These are phyloP conservation scores for Schwanniomyces yamadae DNA, from an alignment of 805 yeast genomes.

Conservation along the genomic window DNA sequence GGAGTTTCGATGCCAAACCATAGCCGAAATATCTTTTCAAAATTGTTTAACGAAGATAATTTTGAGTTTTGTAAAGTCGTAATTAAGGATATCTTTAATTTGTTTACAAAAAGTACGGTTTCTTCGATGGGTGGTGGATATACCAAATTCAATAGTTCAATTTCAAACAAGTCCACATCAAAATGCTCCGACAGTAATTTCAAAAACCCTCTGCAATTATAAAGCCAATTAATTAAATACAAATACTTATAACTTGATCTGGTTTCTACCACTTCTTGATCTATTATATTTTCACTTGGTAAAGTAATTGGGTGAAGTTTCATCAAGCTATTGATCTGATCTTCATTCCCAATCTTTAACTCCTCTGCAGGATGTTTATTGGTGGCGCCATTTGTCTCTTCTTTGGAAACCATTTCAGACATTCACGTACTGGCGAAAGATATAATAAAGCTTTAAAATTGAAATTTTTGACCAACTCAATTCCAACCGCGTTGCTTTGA, in stretches of 20 bases:
- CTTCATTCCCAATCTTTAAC: slow-evolving; percentile 14
- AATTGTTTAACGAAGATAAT: slow-evolving; percentile 25
- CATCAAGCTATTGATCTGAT: slow-evolving; percentile 15
- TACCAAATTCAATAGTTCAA: slow-evolving; percentile 48
- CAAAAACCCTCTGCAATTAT: slow-evolving; percentile 50
- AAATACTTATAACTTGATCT: slow-evolving; percentile 22
- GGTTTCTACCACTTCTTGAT: slow-evolving; percentile 11
- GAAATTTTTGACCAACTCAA: no score
- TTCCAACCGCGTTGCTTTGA: no score
- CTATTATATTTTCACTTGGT: slow-evolving; percentile 15
- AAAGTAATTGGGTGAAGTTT: slow-evolving; percentile 21
- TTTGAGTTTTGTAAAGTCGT: slow-evolving; percentile 40
- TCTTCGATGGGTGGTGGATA: slow-evolving; percentile 35
- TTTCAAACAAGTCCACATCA: slow-evolving; percentile 60
- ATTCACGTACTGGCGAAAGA: no score
- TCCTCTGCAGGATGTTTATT: slow-evolving; percentile 12
- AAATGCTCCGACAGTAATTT: slow-evolving; percentile 51
- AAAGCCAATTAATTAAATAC: slow-evolving; percentile 53
- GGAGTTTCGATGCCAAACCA: slow-evolving; percentile 36
- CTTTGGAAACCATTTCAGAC: slow-evolving; percentile 11
- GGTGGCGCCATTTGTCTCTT: no score
- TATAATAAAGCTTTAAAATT: no score
- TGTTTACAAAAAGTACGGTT: slow-evolving; percentile 37
- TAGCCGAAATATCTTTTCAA: slow-evolving; percentile 32
- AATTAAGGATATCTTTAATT: slow-evolving; percentile 43